Evolutionary conservation across 495 filamentous ascomycete genomes (phyloP).

Genomic region (Talaromyces ruber): DNA sequence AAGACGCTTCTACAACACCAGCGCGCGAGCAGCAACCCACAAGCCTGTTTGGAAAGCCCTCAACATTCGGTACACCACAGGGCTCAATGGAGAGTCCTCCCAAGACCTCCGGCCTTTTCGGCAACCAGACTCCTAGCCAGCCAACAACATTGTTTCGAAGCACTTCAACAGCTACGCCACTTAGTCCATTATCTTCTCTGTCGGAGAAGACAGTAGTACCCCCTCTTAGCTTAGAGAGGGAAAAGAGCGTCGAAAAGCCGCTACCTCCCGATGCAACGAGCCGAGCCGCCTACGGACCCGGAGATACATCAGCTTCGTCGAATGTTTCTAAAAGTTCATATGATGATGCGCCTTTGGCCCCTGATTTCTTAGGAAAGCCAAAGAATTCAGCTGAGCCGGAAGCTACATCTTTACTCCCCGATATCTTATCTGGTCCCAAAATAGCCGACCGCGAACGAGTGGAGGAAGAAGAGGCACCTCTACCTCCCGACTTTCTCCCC

Average conservation of each 20-base stretch:
- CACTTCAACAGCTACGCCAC: neutral
- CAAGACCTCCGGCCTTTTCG: conserved; percentile 23
- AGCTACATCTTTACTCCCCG: conserved; percentile 54
- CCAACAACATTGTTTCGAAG: conserved; percentile 28
- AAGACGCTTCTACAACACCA: conserved; percentile 18
- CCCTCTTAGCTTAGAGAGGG: conserved; percentile 10
- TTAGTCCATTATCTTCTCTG: conserved; percentile 24
- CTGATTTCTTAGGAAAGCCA: conserved; percentile 28
- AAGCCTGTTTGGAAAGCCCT: conserved; percentile 31
- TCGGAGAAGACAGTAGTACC: conserved; percentile 29
- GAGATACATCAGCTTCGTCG: conserved; percentile 63
- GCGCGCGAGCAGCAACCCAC: conserved; percentile 13
- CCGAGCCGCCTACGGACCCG: conserved; percentile 52
- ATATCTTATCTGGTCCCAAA: conserved; percentile 36
- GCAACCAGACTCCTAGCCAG: conserved; percentile 24
- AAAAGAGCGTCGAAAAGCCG: conserved; percentile 32
- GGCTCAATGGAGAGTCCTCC: conserved; percentile 15
- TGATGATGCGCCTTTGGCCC: conserved; percentile 30
- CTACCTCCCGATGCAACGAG: conserved; percentile 72
- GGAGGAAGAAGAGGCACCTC: conserved; percentile 24
- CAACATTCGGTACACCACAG: conserved; percentile 12
- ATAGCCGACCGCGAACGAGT: conserved; percentile 10
- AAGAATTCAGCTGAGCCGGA: conserved; percentile 26
- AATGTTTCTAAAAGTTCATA: conserved; percentile 40
- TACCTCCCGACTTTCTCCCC: conserved; percentile 28